Conservation (phyloP, 441 rosid species). For the Syzygium syzygioides region DNA sequence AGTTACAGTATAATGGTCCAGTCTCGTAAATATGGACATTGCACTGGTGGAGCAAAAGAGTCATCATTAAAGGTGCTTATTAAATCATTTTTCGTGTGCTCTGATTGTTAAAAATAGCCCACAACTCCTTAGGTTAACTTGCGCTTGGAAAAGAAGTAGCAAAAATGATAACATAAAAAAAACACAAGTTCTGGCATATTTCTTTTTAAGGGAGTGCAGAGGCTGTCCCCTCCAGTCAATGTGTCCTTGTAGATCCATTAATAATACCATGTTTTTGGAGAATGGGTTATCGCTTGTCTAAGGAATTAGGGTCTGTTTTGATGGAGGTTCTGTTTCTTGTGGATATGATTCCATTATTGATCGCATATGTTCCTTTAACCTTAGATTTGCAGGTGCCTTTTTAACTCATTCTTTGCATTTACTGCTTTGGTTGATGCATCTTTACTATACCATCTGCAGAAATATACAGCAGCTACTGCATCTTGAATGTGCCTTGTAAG, state of each 20-base stretch:
- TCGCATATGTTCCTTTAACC: not conserved
- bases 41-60: not conserved
- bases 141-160: not conserved
- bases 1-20: constrained; percentile 9
- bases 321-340: not conserved
- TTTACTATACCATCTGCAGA: not conserved
- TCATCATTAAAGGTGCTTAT: not conserved
- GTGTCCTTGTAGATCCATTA: not conserved
- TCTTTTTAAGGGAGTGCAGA: not conserved
- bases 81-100: not conserved
- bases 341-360: not conserved
- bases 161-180: not conserved
- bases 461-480: not conserved
- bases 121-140: not conserved
- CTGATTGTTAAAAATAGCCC: not conserved
- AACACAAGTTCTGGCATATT: not conserved
- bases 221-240: not conserved
- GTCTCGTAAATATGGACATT: constrained; percentile 1
- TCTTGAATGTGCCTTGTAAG: not conserved
- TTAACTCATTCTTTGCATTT: not conserved
- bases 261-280: not conserved
- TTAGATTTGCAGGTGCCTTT: not conserved
- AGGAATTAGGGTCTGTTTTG: not conserved
- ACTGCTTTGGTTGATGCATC: not conserved
- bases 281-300: not conserved